These are phyloP conservation scores for Licmophora abbreviata DNA, from an alignment of 108 stramenopile genomes.

Conservation along the genomic window DNA sequence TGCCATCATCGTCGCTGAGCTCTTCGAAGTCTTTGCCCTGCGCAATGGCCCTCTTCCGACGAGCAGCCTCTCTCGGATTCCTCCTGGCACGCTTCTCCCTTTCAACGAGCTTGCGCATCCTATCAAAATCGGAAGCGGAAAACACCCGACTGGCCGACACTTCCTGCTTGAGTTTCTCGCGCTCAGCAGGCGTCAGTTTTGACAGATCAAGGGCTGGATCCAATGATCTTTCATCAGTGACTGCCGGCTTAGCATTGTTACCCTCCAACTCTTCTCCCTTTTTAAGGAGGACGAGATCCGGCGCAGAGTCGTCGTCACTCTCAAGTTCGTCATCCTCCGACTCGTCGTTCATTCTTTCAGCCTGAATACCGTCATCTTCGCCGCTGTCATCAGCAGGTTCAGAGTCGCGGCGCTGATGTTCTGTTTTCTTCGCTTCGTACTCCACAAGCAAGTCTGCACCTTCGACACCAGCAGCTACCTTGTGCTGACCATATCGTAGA, in stretches of 20 bases:
- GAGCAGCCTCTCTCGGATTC: slow-evolving; percentile 76
- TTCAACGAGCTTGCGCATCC: slow-evolving; percentile 84
- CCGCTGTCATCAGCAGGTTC: slow-evolving; percentile 27
- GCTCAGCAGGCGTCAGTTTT: slow-evolving; percentile 61
- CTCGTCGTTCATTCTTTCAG: slow-evolving; percentile 19
- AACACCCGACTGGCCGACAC: slow-evolving; percentile 80
- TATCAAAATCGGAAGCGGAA: slow-evolving; percentile 71
- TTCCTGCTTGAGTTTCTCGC: slow-evolving; percentile 64
- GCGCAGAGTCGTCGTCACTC: slow-evolving; percentile 58
- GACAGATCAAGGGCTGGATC: slow-evolving; percentile 51
- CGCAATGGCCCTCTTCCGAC: slow-evolving; percentile 64
- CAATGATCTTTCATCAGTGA: slow-evolving; percentile 17
- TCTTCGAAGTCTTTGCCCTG: slow-evolving; percentile 67
- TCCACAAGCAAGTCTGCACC: slow-evolving; percentile 88
- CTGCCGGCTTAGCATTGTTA: slow-evolving; percentile 11
- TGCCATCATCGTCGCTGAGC: slow-evolving; percentile 54
- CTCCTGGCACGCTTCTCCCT: slow-evolving; percentile 58
- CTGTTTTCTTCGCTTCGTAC: slow-evolving; percentile 70
- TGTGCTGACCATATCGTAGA: slow-evolving; percentile 78
- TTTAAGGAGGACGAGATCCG: slow-evolving; percentile 50
- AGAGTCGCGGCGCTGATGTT: slow-evolving; percentile 9
- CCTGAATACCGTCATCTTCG: slow-evolving; percentile 17
- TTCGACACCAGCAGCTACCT: slow-evolving; percentile 79
- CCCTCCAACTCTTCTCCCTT: slow-evolving; percentile 24
- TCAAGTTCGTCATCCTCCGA: slow-evolving; percentile 24